These are phyloP conservation scores for Wickerhamiella alocasiicola DNA, from an alignment of 805 yeast species.

Conservation along the genomic window DNA sequence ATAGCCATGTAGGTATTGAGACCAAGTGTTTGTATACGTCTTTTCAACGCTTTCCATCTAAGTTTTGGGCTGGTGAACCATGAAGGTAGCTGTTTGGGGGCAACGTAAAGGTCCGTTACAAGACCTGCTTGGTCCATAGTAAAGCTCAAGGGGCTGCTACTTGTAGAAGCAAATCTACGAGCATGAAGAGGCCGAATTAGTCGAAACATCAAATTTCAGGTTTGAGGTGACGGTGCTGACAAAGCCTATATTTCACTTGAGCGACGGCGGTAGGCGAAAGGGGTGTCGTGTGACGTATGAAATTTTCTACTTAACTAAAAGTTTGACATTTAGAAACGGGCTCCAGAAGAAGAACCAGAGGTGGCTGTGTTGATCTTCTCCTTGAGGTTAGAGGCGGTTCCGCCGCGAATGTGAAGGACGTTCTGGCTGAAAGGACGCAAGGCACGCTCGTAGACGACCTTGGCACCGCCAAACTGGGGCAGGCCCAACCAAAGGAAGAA, in stretches of 20 bases:
- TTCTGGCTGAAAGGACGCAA: constrained; percentile 49
- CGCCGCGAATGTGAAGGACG: constrained; percentile 23
- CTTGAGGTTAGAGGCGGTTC: constrained; percentile 21
- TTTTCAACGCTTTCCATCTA: constrained; percentile 21
- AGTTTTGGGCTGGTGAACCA: constrained; percentile 19
- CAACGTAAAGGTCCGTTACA: constrained; percentile 22
- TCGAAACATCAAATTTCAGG: too few species aligned
- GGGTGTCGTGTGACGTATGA: too few species aligned
- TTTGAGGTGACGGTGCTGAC: too few species aligned
- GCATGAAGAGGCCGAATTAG: too few species aligned
- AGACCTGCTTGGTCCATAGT: constrained; percentile 23
- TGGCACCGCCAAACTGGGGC: constrained; percentile 83
- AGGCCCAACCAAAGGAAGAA: constrained; percentile 78
- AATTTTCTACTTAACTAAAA: too few species aligned
- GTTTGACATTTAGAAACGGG: constrained; percentile 2
- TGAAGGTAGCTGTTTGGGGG: constrained; percentile 30
- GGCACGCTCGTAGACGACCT: constrained; percentile 46
- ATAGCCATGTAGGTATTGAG: constrained; percentile 23
- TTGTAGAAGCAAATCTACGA: constrained; percentile 11
- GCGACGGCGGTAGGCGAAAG: too few species aligned
- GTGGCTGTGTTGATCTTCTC: constrained; percentile 19
- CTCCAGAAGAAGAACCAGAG: constrained; percentile 11
- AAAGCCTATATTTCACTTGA: too few species aligned
- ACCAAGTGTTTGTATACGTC: constrained; percentile 20
- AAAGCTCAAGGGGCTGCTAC: constrained; percentile 17